These are phyloP conservation scores for Zygotorulaspora chibaensis DNA, from an alignment of 805 yeast species.

Conservation along the genomic window DNA sequence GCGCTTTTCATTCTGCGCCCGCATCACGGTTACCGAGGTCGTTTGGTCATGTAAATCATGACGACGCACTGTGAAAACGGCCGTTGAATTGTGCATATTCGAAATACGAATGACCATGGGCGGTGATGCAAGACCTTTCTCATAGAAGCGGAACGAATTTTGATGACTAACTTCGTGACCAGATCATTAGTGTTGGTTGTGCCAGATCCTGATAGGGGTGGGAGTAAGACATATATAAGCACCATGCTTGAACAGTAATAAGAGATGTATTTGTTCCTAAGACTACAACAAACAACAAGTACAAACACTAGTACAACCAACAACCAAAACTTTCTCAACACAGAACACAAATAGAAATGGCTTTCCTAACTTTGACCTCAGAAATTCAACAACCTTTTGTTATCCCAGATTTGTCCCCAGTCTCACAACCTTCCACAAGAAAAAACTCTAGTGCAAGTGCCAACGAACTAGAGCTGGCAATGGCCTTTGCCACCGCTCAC, in stretches of 20 bases:
- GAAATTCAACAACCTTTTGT: slow-evolving; percentile 59
- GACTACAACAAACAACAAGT: neutral
- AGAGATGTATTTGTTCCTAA: neutral
- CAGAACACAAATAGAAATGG: slow-evolving; percentile 18
- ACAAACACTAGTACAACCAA: slow-evolving; percentile 6
- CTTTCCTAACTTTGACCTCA: slow-evolving; percentile 52
- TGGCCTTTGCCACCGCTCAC: slow-evolving; percentile 3
- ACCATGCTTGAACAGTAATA: neutral
- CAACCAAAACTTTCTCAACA: slow-evolving; percentile 4
- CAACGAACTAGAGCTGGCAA: slow-evolving; percentile 1
- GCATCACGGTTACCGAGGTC: neutral
- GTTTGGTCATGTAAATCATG: neutral
- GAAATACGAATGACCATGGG: slow-evolving; percentile 1
- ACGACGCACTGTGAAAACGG: neutral
- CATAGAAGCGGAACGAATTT: neutral
- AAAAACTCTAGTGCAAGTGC: slow-evolving; percentile 26
- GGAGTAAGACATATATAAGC: neutral
- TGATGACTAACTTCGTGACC: slow-evolving; percentile 2
- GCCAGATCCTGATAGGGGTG: neutral
- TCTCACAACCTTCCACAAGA: slow-evolving; percentile 36
- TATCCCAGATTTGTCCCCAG: slow-evolving; percentile 60
- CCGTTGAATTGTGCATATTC: neutral
- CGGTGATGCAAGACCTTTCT: slow-evolving; percentile 1
- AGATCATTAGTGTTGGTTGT: neutral
- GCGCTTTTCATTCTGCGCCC: too few relatives aligned